Conservation (phyloP, 2,329 filamentous ascomycete species). For the Penicillium sp. region DNA sequence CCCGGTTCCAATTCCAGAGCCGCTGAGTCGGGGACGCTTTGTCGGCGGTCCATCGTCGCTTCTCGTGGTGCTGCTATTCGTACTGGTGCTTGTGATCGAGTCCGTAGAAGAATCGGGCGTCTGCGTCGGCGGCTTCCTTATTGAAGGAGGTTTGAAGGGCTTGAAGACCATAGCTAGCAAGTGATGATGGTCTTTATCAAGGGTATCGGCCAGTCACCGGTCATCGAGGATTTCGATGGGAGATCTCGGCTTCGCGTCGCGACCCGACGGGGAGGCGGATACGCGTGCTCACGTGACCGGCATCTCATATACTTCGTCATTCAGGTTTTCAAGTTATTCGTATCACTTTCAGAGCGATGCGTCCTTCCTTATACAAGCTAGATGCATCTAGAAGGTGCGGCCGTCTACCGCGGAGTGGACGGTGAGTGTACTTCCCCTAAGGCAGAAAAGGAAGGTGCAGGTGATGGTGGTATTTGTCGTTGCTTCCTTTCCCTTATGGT, state of each 20-base stretch:
- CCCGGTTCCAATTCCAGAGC: not conserved
- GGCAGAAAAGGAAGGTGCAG: too few species aligned
- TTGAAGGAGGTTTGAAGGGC: conserved; percentile 51
- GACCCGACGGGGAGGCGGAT: not conserved
- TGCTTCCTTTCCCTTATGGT: too few species aligned
- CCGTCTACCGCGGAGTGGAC: too few species aligned
- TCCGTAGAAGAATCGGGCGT: not conserved
- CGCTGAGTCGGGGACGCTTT: conserved; percentile 44
- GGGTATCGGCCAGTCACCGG: not conserved
- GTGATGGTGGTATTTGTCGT: too few species aligned
- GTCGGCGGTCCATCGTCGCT: conserved; percentile 24
- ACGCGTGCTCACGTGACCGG: conserved; percentile 14
- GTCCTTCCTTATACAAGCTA: too few species aligned
- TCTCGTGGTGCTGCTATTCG: conserved; percentile 9
- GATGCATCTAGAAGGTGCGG: too few species aligned
- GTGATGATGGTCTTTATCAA: conserved; percentile 10
- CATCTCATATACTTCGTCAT: not conserved
- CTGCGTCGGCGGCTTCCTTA: conserved; percentile 37
- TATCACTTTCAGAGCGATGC: too few species aligned
- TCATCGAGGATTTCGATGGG: not conserved
- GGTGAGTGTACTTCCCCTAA: too few species aligned
- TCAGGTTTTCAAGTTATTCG: not conserved
- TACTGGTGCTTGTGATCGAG: conserved; percentile 1
- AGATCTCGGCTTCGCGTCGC: conserved; percentile 2
- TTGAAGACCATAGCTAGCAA: conserved; percentile 47